Evolutionary conservation across 805 yeast genomes (phyloP), one percentile per base, ranked within the genome.

Genomic region (Kuraishia piskuri): DNA sequence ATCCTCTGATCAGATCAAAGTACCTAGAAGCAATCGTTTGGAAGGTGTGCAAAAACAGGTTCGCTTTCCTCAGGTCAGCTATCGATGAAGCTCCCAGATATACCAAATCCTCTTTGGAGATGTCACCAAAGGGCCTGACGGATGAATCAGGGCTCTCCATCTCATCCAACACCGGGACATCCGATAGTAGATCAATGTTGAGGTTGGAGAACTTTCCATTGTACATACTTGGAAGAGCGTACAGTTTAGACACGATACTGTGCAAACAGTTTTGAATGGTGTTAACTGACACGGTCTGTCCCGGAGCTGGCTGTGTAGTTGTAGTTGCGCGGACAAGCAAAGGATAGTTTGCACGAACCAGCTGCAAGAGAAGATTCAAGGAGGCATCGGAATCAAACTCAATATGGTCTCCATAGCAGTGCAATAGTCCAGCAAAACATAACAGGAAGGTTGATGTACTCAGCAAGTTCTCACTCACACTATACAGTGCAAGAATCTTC

Each of bases 351-450:
- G 22, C 22, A 20, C 23, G 23, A 3, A 45, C 47, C 23, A 45
- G 47, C 47, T 19, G 23, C 12, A 45, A 20, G 23, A 45, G 23
- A 12, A 45, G n/a, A 6, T 19, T 8, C 47, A 45, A 12, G 5
- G 22, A 12, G 22, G 23, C 69, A 75, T 53, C 47, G 9, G 47
- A 21, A 56, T 72, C 73, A 48, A 63, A 66, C 10, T 72, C 72
- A 25, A 74, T 64, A 31, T 70, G 70, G 24, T 71, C 69, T 50
- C 73, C 77, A 58, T 74, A 74, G 48, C 22, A 20, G n/a, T 40
- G 47, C 23, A 53, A 20, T 5, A 37, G 12, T 2, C 19, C 26
- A 19, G 50, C 22, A 21, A 53, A 47, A 20, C 46, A 50, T 36
- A 49, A 37, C 45, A 53, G 48, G 25, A 53, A 53, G 23, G 26